A percentile compares a stretch with the other conserved stretches of the same genome.
Evolutionary conservation across 2,329 filamentous ascomycete genomes (phyloP).

Genomic region (Scedosporium boydii): DNA sequence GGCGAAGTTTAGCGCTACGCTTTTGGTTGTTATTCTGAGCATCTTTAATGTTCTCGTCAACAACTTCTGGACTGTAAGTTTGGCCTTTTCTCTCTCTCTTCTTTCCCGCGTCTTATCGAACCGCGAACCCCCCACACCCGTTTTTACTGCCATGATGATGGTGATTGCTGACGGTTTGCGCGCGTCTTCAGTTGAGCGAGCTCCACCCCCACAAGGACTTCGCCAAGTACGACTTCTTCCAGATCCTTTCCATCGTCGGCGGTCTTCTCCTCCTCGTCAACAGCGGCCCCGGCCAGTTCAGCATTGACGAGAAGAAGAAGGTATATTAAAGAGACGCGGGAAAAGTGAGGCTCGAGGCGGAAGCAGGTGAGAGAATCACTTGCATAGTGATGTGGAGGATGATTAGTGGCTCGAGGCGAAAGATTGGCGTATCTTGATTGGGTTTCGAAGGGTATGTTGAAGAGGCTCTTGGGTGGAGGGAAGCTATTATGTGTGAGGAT

Average conservation of each 20-base stretch:
- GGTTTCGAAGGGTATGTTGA: background rate
- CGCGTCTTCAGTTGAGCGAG: slow-evolving; percentile 64
- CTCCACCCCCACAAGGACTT: slow-evolving; percentile 99
- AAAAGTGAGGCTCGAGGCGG: background rate
- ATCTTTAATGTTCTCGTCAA: slow-evolving; percentile 96
- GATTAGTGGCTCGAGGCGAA: no score
- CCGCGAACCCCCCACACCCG: background rate
- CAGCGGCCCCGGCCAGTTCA: slow-evolving; percentile 95
- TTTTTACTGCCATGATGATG: background rate
- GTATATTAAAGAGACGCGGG: slow-evolving; percentile 59
- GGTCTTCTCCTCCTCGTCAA: slow-evolving; percentile 95
- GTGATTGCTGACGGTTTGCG: slow-evolving; percentile 13
- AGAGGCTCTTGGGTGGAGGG: no score
- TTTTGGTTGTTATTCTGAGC: slow-evolving; percentile 89
- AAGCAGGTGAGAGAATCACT: background rate
- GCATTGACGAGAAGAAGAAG: slow-evolving; percentile 99
- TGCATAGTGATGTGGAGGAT: no score
- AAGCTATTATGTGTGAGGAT: no score
- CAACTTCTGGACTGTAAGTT: slow-evolving; percentile 97
- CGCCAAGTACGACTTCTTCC: slow-evolving; percentile 99
- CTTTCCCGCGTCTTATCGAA: background rate
- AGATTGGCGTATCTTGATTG: no score
- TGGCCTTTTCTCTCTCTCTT: background rate
- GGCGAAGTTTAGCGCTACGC: slow-evolving; percentile 95
- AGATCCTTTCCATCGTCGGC: slow-evolving; percentile 96